phyloP scores from a whole-genome alignment of 2,329 filamentous ascomycete genomes.

The Ophiostoma ips region DNA sequence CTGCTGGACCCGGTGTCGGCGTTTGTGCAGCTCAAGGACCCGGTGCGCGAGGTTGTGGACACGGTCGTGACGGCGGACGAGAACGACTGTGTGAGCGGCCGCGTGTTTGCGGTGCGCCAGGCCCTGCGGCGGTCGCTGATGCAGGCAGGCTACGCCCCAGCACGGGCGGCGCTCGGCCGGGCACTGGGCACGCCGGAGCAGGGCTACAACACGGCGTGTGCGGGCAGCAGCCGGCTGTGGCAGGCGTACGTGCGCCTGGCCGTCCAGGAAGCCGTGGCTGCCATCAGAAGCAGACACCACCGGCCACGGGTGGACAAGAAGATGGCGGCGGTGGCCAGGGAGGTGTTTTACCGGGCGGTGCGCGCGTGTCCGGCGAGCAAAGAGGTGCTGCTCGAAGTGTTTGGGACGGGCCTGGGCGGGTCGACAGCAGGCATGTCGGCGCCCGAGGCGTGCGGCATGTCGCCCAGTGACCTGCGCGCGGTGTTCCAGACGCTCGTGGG shows the following conservation, averaged over 20 bases:
- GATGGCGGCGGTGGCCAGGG: conserved; percentile 22
- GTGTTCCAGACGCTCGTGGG: conserved; percentile 19
- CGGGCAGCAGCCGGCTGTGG: conserved; percentile 28
- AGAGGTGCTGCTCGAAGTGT: conserved; percentile 36
- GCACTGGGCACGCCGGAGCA: conserved; percentile 27
- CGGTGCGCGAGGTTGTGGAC: conserved; percentile 52
- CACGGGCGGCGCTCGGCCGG: conserved; percentile 36
- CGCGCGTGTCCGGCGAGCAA: conserved; percentile 36
- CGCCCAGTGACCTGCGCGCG: conserved; percentile 32
- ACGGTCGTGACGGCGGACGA: conserved; percentile 28
- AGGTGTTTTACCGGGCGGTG: conserved; percentile 34
- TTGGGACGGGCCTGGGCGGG: conserved; percentile 17
- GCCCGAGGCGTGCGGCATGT: conserved; percentile 23
- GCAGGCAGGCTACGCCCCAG: not conserved
- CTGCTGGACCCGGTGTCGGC: conserved; percentile 44
- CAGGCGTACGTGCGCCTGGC: conserved; percentile 33
- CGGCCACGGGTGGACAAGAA: conserved; percentile 5
- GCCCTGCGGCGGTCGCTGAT: conserved; percentile 22
- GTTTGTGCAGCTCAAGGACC: conserved; percentile 53
- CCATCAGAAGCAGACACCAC: conserved; percentile 11
- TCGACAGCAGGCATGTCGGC: conserved; percentile 4
- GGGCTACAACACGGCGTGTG: conserved; percentile 13
- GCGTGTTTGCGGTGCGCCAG: conserved; percentile 34
- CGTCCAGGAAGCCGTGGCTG: conserved; percentile 4
- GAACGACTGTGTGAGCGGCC: not conserved